These are phyloP conservation scores for Ampelomyces quisqualis DNA, from an alignment of 2,329 filamentous ascomycete genomes.

Conservation along the genomic window DNA sequence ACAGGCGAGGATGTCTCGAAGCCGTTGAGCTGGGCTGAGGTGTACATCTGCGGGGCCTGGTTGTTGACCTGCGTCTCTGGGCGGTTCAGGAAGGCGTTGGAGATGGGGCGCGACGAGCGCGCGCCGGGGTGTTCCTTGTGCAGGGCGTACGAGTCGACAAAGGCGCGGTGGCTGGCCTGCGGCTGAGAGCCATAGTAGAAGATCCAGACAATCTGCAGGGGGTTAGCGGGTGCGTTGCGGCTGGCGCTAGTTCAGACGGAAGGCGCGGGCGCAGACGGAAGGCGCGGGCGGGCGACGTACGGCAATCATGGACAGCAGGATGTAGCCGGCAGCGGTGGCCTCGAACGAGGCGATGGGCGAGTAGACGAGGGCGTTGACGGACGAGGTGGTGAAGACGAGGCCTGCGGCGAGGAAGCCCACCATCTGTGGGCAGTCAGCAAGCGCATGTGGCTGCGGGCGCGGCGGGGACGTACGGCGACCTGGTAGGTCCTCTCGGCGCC, in stretches of 20 bases:
- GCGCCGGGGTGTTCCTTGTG: slow-evolving; percentile 75
- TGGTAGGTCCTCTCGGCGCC: slow-evolving; percentile 86
- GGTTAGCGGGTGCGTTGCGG: slow-evolving; percentile 22
- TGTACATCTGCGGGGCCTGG: slow-evolving; percentile 91
- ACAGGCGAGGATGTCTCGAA: slow-evolving; percentile 95
- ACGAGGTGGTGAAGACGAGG: slow-evolving; percentile 80
- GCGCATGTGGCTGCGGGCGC: slow-evolving; percentile 2
- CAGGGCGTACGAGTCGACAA: slow-evolving; percentile 92
- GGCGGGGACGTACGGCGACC: slow-evolving; percentile 63
- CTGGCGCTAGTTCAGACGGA: background rate
- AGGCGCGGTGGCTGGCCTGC: slow-evolving; percentile 79
- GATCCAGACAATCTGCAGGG: slow-evolving; percentile 84
- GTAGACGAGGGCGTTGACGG: slow-evolving; percentile 85
- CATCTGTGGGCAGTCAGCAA: slow-evolving; percentile 54
- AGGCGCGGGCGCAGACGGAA: slow-evolving; percentile 2
- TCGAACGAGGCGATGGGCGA: slow-evolving; percentile 70
- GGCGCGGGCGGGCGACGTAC: slow-evolving; percentile 58
- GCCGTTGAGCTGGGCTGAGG: slow-evolving; percentile 87
- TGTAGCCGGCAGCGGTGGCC: slow-evolving; percentile 88
- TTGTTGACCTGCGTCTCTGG: slow-evolving; percentile 77
- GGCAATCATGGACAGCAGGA: slow-evolving; percentile 87
- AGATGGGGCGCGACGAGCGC: slow-evolving; percentile 68
- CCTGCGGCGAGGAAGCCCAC: slow-evolving; percentile 83
- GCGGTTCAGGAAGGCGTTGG: slow-evolving; percentile 69
- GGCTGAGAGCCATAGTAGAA: slow-evolving; percentile 97